A percentile compares a stretch with the other conserved stretches of the same genome.
These are phyloP conservation scores for Hapsidospora chrysogenum DNA, from an alignment of 495 filamentous ascomycete species.

Conservation along the genomic window DNA sequence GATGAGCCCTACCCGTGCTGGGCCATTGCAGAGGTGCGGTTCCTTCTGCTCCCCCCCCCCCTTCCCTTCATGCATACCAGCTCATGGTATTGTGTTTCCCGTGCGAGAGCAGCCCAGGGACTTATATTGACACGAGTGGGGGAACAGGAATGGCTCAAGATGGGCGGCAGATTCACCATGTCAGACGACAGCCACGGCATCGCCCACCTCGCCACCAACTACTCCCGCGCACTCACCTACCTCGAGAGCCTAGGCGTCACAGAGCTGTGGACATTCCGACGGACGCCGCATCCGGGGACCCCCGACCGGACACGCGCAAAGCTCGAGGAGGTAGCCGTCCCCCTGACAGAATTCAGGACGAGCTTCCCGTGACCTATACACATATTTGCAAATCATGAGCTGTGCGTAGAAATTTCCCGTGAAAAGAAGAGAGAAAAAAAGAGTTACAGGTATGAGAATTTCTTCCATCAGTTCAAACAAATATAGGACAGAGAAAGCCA, in stretches of 20 bases:
- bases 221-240: slow-evolving; percentile 35
- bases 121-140: no score
- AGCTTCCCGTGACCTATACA: not conserved
- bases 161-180: slow-evolving; percentile 69
- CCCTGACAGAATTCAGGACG: not conserved
- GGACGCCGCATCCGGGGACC: not conserved
- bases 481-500: no score
- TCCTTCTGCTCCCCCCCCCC: no score
- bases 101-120: no score
- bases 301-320: not conserved
- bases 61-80: no score
- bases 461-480: no score
- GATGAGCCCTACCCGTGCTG: slow-evolving; percentile 73
- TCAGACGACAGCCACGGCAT: slow-evolving; percentile 86
- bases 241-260: slow-evolving; percentile 27
- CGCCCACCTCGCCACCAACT: slow-evolving; percentile 54
- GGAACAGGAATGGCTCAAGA: slow-evolving; percentile 21
- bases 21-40: slow-evolving; percentile 58
- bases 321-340: not conserved
- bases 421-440: no score
- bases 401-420: no score
- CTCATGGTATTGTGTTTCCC: no score
- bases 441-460: no score
- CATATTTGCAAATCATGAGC: no score
- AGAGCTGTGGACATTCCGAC: slow-evolving; percentile 29